These are phyloP conservation scores for Prunus mume DNA, from an alignment of 306 rosid genomes.

Conservation along the genomic window DNA sequence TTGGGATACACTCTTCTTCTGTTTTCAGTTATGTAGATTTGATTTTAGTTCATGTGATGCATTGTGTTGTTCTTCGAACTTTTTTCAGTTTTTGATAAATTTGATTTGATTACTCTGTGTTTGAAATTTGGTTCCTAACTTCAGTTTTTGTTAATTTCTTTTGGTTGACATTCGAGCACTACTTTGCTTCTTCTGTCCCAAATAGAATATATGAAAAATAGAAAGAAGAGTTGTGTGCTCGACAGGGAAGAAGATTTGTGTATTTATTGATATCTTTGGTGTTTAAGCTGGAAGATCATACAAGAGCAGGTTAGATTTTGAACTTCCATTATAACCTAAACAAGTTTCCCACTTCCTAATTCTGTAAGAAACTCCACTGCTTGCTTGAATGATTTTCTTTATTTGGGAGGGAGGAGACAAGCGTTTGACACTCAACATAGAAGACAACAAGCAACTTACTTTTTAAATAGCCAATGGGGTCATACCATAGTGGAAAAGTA, in stretches of 20 bases:
- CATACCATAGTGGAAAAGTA: no score
- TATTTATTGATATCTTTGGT: not conserved
- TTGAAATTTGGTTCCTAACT: no score
- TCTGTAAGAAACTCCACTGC: not conserved
- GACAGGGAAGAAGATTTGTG: no score
- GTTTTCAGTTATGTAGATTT: slow-evolving; percentile 16
- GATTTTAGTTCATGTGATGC: slow-evolving; percentile 10
- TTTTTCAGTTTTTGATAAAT: not conserved
- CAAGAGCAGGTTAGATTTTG: not conserved
- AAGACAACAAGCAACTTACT: no score
- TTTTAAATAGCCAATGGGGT: no score
- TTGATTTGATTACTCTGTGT: not conserved
- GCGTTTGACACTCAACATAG: no score
- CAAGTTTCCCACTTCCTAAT: not conserved
- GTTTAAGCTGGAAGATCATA: not conserved
- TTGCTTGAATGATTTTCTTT: not conserved
- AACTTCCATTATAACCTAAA: not conserved
- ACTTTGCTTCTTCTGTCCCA: no score
- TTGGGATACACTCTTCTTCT: slow-evolving; percentile 13
- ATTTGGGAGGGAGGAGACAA: not conserved
- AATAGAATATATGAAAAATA: no score
- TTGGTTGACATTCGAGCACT: no score
- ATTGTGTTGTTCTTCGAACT: not conserved
- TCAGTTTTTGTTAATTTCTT: no score
- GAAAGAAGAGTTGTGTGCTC: no score